Evolutionary conservation across 352 stramenopile species (phyloP).

Genomic region (Blastocystis sp.): DNA sequence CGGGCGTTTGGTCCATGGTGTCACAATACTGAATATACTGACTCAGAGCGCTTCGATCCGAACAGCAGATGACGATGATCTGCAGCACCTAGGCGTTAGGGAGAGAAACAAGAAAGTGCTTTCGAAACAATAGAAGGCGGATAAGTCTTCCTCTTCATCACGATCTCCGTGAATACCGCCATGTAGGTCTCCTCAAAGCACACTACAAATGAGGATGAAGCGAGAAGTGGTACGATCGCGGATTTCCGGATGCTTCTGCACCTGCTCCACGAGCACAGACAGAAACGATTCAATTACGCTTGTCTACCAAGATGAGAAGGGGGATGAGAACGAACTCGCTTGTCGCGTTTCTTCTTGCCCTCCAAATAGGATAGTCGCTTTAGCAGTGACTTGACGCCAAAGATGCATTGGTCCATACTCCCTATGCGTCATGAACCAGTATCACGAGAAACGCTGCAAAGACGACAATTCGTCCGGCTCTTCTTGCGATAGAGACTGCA

Average conservation of each 20-base stretch:
- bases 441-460: conserved; percentile 8
- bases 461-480: neutral
- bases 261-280: neutral
- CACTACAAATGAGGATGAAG: conserved; percentile 6
- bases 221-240: conserved; percentile 29
- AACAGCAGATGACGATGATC: conserved; percentile 42
- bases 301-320: neutral
- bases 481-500: neutral
- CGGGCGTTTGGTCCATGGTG: neutral
- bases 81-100: conserved; percentile 22
- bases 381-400: conserved; percentile 12
- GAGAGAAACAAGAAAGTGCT: neutral
- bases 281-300: conserved; percentile 9
- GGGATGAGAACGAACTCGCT: neutral
- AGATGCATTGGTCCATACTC: conserved; percentile 21
- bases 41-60: neutral
- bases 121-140: neutral
- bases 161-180: conserved; percentile 13
- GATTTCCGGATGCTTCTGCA: conserved; percentile 19
- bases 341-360: conserved; percentile 8
- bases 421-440: neutral
- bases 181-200: conserved; percentile 65
- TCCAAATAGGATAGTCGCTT: neutral
- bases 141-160: conserved; percentile 43
- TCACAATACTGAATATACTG: conserved; percentile 12